Evolutionary conservation across 331 rosid species (phyloP), one percentile per base, ranked within the genome.

Genomic region (Acacia concinna): DNA sequence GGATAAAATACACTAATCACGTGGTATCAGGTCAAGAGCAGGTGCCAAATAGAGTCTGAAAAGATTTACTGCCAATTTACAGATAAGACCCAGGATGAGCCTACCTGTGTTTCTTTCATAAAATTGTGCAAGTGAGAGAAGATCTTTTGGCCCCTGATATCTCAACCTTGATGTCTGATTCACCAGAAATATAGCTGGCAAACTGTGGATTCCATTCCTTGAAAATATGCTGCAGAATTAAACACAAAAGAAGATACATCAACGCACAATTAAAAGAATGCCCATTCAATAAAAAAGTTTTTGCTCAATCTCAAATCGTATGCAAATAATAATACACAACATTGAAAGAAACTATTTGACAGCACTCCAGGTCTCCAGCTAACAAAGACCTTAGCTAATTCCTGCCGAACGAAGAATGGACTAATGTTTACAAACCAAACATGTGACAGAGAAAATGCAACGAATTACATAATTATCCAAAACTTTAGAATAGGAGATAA

Each of bases 101-200:
- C 60, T 82, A 89, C 98, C 90, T 28, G 97, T 82, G 63, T 85
- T 86, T 81, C 86, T 88, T 78, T 85, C 83, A 49, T 90, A 94
- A 86, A 90, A 94, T 65, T 84, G 91, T 5, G 82, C 68, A 1
- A 94, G 87, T 28, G 86, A 82, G 66, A 28, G 59, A 20, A 90
- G 80, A 85, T 76, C 77, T 76, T 92, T 92, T 23, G 74, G 86
- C 54, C 98, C 98, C 57, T 9, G 79, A 89, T 94, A 92, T 71
- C 87, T 91, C 73, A 85, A 41, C 74, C 70, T 71, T 77, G 90
- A 86, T 9, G 94, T 92, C 84, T 88, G 86, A 75, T 94, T 92
- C 82, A 92, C 86, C 75, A 94, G 60, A 76, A 94, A 77, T 81
- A 94, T 73, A 11, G 97, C 84, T 3, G 98, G 98, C 81, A 90